These are phyloP conservation scores for Ceriops decandra DNA, from an alignment of 345 rosid genomes.

Conservation along the genomic window DNA sequence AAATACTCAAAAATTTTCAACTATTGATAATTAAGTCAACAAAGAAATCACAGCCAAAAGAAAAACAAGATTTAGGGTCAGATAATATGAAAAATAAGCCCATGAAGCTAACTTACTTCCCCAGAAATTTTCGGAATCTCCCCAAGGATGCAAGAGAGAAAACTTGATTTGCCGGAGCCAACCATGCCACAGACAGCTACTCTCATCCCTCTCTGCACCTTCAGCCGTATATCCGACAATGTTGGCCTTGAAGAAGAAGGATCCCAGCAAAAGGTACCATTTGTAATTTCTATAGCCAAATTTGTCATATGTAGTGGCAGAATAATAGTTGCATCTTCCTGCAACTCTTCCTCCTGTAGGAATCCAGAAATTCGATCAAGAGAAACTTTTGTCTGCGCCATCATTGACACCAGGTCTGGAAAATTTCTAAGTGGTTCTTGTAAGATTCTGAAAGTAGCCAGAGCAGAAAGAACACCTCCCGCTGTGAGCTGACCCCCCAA, in stretches of 20 bases:
- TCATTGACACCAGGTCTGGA: conserved; percentile 98
- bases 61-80: conserved; percentile 8
- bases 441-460: conserved; percentile 97
- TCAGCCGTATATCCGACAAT: conserved; percentile 70
- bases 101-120: conserved; percentile 63
- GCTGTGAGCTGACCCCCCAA: conserved; percentile 89
- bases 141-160: conserved; percentile 96
- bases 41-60: conserved; percentile 7
- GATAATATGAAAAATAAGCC: conserved; percentile 18
- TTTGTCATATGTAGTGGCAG: conserved; percentile 69
- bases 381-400: conserved; percentile 99
- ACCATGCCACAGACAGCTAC: conserved; percentile 99
- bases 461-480: conserved; percentile 96
- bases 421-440: conserved; percentile 99
- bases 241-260: conserved; percentile 65
- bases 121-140: conserved; percentile 96
- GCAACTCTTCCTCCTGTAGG: conserved; percentile 93
- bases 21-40: conserved; percentile 7
- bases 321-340: conserved; percentile 81
- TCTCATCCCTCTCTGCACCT: conserved; percentile 88
- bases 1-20: conserved; percentile 1
- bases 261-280: conserved; percentile 89
- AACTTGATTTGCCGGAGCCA: conserved; percentile 98
- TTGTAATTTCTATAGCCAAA: conserved; percentile 69
- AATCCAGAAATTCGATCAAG: conserved; percentile 97